Percentiles rank a stretch among this genome's conserved stretches.
phyloP scores from a whole-genome alignment of 768 basidiomycete species.

The Artomyces pyxidatus region DNA sequence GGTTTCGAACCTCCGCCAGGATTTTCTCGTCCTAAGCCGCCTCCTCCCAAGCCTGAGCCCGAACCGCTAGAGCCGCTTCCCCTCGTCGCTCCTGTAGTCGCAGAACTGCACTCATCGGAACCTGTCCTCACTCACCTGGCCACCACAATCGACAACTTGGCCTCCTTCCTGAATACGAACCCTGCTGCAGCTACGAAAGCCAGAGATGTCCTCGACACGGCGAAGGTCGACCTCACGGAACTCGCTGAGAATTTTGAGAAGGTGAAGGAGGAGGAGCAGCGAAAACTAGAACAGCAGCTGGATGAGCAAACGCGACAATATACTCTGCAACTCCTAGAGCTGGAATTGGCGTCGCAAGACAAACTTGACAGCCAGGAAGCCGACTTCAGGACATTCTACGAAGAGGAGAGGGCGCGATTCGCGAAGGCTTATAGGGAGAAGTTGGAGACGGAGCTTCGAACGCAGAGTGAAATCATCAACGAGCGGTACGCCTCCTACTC shows the following conservation, averaged over 20 bases:
- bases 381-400: constrained; percentile 73
- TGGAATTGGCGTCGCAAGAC: constrained; percentile 81
- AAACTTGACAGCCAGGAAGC: constrained; percentile 82
- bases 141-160: constrained; percentile 85
- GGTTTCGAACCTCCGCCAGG: constrained; percentile 94
- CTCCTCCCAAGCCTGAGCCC: constrained; percentile 19
- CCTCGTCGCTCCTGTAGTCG: constrained; percentile 73
- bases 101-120: constrained; percentile 65
- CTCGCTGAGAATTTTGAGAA: constrained; percentile 72
- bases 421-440: constrained; percentile 78
- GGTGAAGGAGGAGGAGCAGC: constrained; percentile 72
- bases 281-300: constrained; percentile 52
- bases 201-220: constrained; percentile 66
- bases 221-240: constrained; percentile 71
- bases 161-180: constrained; percentile 71
- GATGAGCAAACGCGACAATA: constrained; percentile 86
- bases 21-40: constrained; percentile 55
- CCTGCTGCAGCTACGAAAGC: constrained; percentile 62
- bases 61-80: constrained; percentile 48
- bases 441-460: constrained; percentile 75
- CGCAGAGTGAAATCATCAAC: constrained; percentile 90
- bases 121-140: constrained; percentile 93
- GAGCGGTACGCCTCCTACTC: constrained; percentile 57
- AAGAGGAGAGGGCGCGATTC: constrained; percentile 66
- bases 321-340: constrained; percentile 65